Conservation (phyloP, 352 stramenopile species). For the Thraustochytrium sp. region DNA sequence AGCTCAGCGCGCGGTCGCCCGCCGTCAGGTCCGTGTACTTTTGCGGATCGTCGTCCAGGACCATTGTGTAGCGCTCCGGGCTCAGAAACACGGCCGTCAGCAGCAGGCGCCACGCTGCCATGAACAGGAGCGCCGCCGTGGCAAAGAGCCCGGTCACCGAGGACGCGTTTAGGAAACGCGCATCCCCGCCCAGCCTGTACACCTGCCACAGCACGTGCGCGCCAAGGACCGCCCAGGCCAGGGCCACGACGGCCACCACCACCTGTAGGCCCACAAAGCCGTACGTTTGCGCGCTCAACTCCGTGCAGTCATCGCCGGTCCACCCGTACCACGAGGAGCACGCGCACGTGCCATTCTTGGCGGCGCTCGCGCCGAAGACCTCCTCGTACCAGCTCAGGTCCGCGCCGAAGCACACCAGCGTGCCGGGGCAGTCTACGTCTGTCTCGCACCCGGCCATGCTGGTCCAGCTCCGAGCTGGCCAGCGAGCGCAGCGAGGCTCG, state of each 20-base stretch:
- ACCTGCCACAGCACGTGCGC: background rate
- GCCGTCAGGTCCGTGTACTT: background rate
- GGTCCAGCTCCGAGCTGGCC: no score
- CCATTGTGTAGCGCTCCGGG: background rate
- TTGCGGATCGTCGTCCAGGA: background rate
- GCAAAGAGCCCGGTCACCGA: slow-evolving; percentile 9
- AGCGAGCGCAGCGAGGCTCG: no score
- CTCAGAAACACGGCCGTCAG: background rate
- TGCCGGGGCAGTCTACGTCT: background rate
- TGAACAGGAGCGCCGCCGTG: background rate
- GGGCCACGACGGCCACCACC: background rate
- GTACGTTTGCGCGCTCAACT: background rate
- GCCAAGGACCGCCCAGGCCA: background rate
- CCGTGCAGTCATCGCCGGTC: background rate
- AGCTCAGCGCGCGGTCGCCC: background rate
- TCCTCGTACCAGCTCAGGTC: background rate
- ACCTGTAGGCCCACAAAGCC: background rate
- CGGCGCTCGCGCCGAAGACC: background rate
- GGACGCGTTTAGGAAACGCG: background rate
- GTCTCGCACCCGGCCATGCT: no score
- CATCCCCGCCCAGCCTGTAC: background rate
- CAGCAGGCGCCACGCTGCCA: background rate
- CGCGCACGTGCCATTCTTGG: background rate
- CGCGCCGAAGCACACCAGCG: background rate
- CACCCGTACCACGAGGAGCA: slow-evolving; percentile 10